Conservation (phyloP, 768 basidiomycete species). For the Mycena rebaudengoi region DNA sequence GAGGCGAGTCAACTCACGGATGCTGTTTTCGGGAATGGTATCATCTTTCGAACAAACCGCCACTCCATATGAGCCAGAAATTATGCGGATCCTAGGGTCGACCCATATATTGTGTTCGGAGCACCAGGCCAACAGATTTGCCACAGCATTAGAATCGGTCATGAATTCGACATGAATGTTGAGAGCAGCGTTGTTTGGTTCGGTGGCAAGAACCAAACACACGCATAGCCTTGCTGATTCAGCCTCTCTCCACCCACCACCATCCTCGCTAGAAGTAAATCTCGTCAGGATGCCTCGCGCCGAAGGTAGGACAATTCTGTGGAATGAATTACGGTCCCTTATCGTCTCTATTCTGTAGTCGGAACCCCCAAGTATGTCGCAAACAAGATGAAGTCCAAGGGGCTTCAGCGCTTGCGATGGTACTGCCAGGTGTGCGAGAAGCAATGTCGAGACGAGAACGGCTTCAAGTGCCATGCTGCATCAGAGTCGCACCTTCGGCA, state of each 20-base stretch:
- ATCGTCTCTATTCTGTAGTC: conserved; percentile 50
- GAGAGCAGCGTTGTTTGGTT: not conserved
- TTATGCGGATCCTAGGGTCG: conserved; percentile 53
- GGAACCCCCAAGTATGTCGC: conserved; percentile 91
- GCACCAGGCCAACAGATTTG: conserved; percentile 59
- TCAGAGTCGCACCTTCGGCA: conserved; percentile 93
- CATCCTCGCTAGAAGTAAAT: no score
- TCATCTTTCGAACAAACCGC: conserved; percentile 46
- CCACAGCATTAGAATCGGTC: conserved; percentile 25
- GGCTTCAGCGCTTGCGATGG: conserved; percentile 94
- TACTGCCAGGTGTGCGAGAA: conserved; percentile 99
- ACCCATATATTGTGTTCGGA: conserved; percentile 52
- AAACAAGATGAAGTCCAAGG: conserved; percentile 98
- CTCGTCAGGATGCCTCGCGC: conserved; percentile 74
- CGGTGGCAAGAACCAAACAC: not conserved
- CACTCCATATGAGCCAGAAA: conserved; percentile 36
- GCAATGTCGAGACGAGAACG: conserved; percentile 98
- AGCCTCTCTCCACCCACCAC: conserved; percentile 17
- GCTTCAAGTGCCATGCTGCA: conserved; percentile 94
- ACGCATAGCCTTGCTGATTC: conserved; percentile 25
- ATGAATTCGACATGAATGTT: conserved; percentile 10
- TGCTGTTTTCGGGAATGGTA: conserved; percentile 43
- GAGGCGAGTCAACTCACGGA: conserved; percentile 41
- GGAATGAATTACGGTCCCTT: not conserved
- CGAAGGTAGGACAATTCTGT: conserved; percentile 61